Base-by-base conservation (phyloP, 257 asterid genomes). In the Ophiorrhiza pumila region DNA sequence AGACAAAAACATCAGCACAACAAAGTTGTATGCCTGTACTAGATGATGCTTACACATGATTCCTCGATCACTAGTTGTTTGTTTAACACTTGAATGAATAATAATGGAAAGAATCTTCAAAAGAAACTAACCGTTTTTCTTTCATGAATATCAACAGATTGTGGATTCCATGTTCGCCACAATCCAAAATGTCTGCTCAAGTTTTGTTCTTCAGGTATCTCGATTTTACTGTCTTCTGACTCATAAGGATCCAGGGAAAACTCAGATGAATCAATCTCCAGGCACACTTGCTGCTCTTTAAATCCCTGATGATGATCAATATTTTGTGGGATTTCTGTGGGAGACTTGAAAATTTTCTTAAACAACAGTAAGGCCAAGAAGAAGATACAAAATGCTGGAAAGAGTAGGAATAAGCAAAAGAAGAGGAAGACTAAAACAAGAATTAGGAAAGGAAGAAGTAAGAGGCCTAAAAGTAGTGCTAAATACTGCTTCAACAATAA, bases 131-230 rank as follows among this genome's bases (percentile, higher is more conserved):
- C 72, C 76, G 61, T 18, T 43, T 64, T 65, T 11, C 35, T 47
- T 5, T 37, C 68, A 31, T 39, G 61, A 71, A 69, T 53, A 29
- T 49, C 76, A 70, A 56, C 76, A 37, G 70, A 63, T 49, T 43
- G 35, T 8, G 75, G 65, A 13, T 39, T 11, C 60, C 68, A 67
- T 43, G 31, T 42, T 20, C 12, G 52, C 72, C 69, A 59, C 29
- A 61, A 22, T 5, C 65, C 69, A 10, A 35, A 22, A 65, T 65
- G 63, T 25, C 55, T 77, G 68, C 60, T 43, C 50, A 60, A 22
- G 29, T 46, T 68, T 6, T 11, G 25, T 76, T 45, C 42, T 75
- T 60, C 74, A 0, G 59, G 1, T 62, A 15, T 35, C 61, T 37
- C 32, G 0, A 2, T 11, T 46, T 35, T 61, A n/a, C 72, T 58